These are phyloP conservation scores for Paramecium sexaurelia DNA, from an alignment of 73 alveolate species.

Conservation along the genomic window DNA sequence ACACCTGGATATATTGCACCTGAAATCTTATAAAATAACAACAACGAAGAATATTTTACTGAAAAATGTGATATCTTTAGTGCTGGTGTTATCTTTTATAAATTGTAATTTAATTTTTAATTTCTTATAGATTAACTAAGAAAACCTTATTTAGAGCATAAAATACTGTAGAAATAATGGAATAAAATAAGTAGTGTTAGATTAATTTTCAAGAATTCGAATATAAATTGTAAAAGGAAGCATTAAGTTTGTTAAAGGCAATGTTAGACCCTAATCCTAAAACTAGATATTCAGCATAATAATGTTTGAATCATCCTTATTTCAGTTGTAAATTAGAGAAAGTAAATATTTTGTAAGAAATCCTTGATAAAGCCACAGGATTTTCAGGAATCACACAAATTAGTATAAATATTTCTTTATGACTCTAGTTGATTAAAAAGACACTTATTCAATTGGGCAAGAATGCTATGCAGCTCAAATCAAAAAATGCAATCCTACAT, in stretches of 20 bases:
- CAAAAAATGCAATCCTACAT: constrained; percentile 42
- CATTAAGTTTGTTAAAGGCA: not conserved
- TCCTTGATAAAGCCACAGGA: constrained; percentile 35
- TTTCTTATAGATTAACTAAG: not conserved
- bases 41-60: not conserved
- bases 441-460: constrained; percentile 7
- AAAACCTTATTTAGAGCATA: constrained; percentile 41
- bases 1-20: constrained; percentile 78
- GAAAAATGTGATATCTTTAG: constrained; percentile 54
- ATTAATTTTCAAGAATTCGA: constrained; percentile 32
- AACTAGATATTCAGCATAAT: not conserved
- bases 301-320: constrained; percentile 35
- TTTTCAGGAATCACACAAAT: not conserved
- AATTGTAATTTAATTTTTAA: not conserved
- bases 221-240: constrained; percentile 18
- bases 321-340: constrained; percentile 26
- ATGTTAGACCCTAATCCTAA: constrained; percentile 35
- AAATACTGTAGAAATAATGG: constrained; percentile 40
- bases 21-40: constrained; percentile 43
- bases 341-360: not conserved
- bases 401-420: not conserved
- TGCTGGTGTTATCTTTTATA: constrained; percentile 49
- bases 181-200: not conserved
- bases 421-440: not conserved
- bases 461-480: constrained; percentile 6